Evolutionary conservation across 495 filamentous ascomycete species (phyloP).

Genomic region (Evernia prunastri): DNA sequence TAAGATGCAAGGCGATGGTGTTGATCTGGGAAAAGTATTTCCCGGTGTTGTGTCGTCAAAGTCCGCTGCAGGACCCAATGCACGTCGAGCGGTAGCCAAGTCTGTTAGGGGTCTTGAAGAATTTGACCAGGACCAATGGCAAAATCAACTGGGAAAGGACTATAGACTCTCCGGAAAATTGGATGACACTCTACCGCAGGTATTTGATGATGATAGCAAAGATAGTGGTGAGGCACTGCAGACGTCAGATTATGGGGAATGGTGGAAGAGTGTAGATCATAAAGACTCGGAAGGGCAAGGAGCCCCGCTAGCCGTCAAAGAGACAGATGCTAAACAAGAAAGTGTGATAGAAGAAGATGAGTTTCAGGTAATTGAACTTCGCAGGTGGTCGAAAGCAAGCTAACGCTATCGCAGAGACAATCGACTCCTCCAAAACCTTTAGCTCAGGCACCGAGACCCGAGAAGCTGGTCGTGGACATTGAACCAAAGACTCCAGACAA

Average conservation of each 20-base stretch:
- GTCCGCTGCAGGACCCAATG: slow-evolving; percentile 31
- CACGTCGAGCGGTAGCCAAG: slow-evolving; percentile 35
- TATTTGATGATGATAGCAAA: background rate
- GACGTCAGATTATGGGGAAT: slow-evolving; percentile 27
- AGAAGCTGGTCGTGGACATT: background rate
- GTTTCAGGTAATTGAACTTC: slow-evolving; percentile 11
- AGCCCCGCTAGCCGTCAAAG: background rate
- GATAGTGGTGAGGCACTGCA: background rate
- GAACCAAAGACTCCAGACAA: background rate
- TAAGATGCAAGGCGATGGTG: slow-evolving; percentile 63
- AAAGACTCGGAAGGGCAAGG: background rate
- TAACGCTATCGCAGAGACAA: slow-evolving; percentile 12
- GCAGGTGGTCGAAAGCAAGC: background rate
- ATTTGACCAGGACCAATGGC: slow-evolving; percentile 43
- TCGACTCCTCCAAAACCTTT: slow-evolving; percentile 7
- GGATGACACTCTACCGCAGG: background rate
- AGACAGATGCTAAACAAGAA: background rate
- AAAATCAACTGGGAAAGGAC: slow-evolving; percentile 8
- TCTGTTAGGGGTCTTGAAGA: slow-evolving; percentile 41
- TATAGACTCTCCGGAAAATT: background rate
- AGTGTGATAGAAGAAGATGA: slow-evolving; percentile 1
- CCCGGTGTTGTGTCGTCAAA: slow-evolving; percentile 51
- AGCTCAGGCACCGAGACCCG: background rate
- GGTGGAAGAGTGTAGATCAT: slow-evolving; percentile 38
- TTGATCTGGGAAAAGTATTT: slow-evolving; percentile 64